A percentile compares a stretch with the other conserved stretches of the same genome.
Evolutionary conservation across 495 filamentous ascomycete genomes (phyloP).

Genomic region (Podospora conica): DNA sequence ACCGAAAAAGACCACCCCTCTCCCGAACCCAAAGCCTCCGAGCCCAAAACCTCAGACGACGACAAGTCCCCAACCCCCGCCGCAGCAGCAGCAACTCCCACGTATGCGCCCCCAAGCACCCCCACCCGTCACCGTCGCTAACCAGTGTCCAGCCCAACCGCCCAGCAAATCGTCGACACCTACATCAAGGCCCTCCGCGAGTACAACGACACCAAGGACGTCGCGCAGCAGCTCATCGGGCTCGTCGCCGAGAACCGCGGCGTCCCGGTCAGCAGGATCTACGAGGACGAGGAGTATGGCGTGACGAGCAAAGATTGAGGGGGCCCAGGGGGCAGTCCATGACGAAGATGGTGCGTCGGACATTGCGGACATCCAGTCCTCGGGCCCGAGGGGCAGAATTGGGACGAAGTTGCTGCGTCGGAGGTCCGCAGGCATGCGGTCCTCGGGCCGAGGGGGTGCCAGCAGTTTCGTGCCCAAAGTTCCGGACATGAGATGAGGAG

Average conservation of each 20-base stretch:
- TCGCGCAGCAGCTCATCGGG: constrained; percentile 64
- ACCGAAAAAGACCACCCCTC: background rate
- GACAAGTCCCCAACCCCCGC: background rate
- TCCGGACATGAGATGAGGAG: no score
- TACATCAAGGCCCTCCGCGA: constrained; percentile 64
- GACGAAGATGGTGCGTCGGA: background rate
- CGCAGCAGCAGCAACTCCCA: no score
- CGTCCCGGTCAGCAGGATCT: constrained; percentile 52
- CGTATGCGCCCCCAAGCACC: background rate
- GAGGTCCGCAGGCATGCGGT: no score
- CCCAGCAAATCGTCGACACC: constrained; percentile 40
- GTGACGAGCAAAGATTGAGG: background rate
- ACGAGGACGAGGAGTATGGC: background rate
- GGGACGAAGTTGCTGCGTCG: no score
- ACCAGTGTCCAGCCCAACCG: background rate
- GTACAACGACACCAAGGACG: constrained; percentile 74
- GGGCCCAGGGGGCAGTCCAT: background rate
- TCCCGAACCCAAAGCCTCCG: background rate
- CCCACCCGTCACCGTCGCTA: no score
- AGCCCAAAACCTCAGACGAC: background rate
- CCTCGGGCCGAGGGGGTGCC: background rate
- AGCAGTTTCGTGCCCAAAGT: no score
- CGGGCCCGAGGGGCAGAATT: background rate
- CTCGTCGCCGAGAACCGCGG: constrained; percentile 65
- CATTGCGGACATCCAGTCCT: background rate